These are phyloP conservation scores for Pseudozyma thailandica DNA, from an alignment of 1,284 basidiomycete genomes.

Conservation along the genomic window DNA sequence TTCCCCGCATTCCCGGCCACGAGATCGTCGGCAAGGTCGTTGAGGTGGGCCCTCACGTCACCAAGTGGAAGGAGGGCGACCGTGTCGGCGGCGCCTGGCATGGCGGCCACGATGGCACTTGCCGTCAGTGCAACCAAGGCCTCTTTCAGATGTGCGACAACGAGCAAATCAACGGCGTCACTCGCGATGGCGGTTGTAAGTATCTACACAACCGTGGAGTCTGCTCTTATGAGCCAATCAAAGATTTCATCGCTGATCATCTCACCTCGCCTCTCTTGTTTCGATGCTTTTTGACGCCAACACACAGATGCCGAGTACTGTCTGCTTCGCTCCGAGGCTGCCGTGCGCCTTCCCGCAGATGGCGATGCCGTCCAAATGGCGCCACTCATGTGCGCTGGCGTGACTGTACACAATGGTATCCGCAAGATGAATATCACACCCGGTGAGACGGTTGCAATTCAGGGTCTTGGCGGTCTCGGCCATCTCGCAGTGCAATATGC, in stretches of 20 bases:
- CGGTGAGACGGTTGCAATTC: slow-evolving; percentile 68
- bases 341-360: slow-evolving; percentile 65
- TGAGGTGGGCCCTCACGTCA: slow-evolving; percentile 54
- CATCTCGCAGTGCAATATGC: slow-evolving; percentile 68
- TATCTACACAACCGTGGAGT: slow-evolving; percentile 8
- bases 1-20: slow-evolving; percentile 59
- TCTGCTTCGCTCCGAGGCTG: slow-evolving; percentile 66
- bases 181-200: slow-evolving; percentile 53
- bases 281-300: slow-evolving; percentile 50
- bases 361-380: slow-evolving; percentile 68
- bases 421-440: slow-evolving; percentile 65
- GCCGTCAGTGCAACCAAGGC: slow-evolving; percentile 60
- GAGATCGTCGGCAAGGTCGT: slow-evolving; percentile 63
- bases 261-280: too few species aligned
- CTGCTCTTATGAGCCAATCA: too few species aligned
- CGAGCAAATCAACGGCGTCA: slow-evolving; percentile 54
- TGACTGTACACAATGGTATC: slow-evolving; percentile 68
- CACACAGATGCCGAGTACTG: slow-evolving; percentile 60
- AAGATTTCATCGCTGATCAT: too few species aligned
- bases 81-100: slow-evolving; percentile 65
- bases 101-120: slow-evolving; percentile 59
- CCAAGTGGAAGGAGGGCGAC: slow-evolving; percentile 56
- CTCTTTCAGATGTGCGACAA: slow-evolving; percentile 60
- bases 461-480: slow-evolving; percentile 70
- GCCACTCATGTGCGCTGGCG: slow-evolving; percentile 70